A percentile compares a stretch with the other conserved stretches of the same genome.
These are phyloP conservation scores for Craterostigma plantagineum DNA, from an alignment of 257 asterid genomes.

Conservation along the genomic window DNA sequence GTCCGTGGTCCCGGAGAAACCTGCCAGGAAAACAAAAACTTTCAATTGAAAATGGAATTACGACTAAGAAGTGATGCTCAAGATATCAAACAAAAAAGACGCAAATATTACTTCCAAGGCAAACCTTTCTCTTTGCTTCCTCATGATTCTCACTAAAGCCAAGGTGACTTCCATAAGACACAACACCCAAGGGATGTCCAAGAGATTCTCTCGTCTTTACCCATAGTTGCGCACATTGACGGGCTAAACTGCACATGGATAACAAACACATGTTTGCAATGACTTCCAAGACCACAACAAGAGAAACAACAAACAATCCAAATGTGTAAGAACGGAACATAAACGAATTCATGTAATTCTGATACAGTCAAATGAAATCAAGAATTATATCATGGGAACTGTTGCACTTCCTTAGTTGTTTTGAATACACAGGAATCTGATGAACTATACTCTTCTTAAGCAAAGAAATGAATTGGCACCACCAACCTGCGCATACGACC, in stretches of 20 bases:
- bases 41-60: background rate
- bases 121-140: constrained; percentile 59
- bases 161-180: constrained; percentile 28
- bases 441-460: too few relatives aligned
- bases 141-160: constrained; percentile 32
- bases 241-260: constrained; percentile 61
- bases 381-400: too few relatives aligned
- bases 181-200: constrained; percentile 68
- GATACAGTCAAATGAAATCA: too few relatives aligned
- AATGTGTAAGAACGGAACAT: too few relatives aligned
- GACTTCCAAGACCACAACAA: constrained; percentile 4
- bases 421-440: too few relatives aligned
- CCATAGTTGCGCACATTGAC: constrained; percentile 93
- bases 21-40: constrained; percentile 21
- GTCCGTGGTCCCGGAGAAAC: constrained; percentile 39
- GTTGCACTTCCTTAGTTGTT: too few relatives aligned
- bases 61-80: too few relatives aligned
- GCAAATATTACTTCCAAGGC: background rate
- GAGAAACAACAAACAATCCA: background rate
- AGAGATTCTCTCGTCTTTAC: constrained; percentile 83
- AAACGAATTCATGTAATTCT: too few relatives aligned
- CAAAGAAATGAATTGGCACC: constrained; percentile 3
- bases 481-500: constrained; percentile 98
- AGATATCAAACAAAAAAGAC: background rate
- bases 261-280: constrained; percentile 2